Base-by-base conservation (phyloP, 73 alveolate genomes). In the Paramecium pentaurelia region DNA sequence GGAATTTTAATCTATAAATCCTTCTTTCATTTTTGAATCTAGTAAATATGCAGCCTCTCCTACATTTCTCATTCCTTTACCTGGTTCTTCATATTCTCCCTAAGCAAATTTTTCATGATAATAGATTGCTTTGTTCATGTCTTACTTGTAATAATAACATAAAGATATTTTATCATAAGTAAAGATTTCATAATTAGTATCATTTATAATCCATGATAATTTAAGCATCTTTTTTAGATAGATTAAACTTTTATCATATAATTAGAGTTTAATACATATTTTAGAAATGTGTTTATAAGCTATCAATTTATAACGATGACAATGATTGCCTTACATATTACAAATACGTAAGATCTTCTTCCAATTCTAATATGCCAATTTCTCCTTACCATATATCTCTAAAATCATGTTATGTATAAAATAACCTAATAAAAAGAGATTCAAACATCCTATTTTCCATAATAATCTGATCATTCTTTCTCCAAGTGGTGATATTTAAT, bases 171-270 rank as follows among this genome's bases (percentile, higher is more conserved):
- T 71, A 44, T 89, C 94, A 89, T 89, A 89, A 42, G 92, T 36
- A 64, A 44, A 71, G 59, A 89, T 71, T 49, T 89, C 94, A 73
- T 42, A 88, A 51, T 89, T 83, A 22, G 77, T 49, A 89, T 89
- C 77, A 45, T 89, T 71, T 2, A 89, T 18, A 37, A 89, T 71
- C 92, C 94, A 89, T 42, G 94, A 89, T 12, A 89, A 30, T 47
- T 83, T 89, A 1, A 71, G 71, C 94, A 89, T 71, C 75, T 89
- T 89, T 47, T 71, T 89, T 1, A 83, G 44, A 71, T 89, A 89
- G 28, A 73, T 89, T 7, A 89, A 60, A 36, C 89, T 83, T 36
- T 89, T 89, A 71, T 89, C 94, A 71, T 71, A 89, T 47, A 71
- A 49, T 80, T 80, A 80, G 6, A 44, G 34, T 7, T 80, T 80